phyloP scores from a whole-genome alignment of 2,329 filamentous ascomycete species.

The Colletotrichum salicis region DNA sequence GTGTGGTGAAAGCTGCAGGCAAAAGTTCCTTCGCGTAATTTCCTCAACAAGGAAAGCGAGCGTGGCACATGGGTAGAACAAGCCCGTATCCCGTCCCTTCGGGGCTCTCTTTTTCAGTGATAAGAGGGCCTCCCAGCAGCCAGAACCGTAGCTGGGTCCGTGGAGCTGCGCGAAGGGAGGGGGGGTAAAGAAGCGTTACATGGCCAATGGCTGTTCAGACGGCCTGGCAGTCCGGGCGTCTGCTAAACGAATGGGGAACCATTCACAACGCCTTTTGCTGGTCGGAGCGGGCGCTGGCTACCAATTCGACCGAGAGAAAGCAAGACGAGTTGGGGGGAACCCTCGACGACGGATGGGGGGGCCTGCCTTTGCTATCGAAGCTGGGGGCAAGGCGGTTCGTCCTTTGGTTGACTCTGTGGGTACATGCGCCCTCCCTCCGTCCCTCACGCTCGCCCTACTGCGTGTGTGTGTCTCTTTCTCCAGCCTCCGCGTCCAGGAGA shows the following conservation, averaged over 20 bases:
- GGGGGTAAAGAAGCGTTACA: slow-evolving; percentile 25
- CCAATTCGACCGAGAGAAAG: slow-evolving; percentile 30
- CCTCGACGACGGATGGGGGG: slow-evolving; percentile 12
- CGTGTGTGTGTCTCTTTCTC: slow-evolving; percentile 8
- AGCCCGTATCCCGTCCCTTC: slow-evolving; percentile 33
- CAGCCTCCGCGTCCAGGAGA: slow-evolving; percentile 11
- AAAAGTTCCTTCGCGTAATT: slow-evolving; percentile 54
- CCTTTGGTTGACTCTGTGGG: slow-evolving; percentile 23
- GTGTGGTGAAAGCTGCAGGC: slow-evolving; percentile 46
- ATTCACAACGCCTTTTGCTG: slow-evolving; percentile 23
- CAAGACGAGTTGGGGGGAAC: slow-evolving; percentile 15
- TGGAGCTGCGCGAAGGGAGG: slow-evolving; percentile 29
- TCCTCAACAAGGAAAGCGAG: slow-evolving; percentile 49
- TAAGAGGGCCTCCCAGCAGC: slow-evolving; percentile 26
- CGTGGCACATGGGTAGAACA: slow-evolving; percentile 39
- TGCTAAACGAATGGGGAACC: slow-evolving; percentile 31
- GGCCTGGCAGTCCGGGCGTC: slow-evolving; percentile 27
- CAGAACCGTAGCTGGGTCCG: slow-evolving; percentile 22
- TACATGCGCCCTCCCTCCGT: background rate
- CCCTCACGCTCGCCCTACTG: slow-evolving; percentile 13
- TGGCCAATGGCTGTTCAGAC: slow-evolving; percentile 30
- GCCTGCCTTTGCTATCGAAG: slow-evolving; percentile 20
- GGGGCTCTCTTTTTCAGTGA: slow-evolving; percentile 25
- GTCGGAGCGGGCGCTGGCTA: slow-evolving; percentile 32
- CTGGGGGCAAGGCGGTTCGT: slow-evolving; percentile 21